A percentile compares a stretch with the other conserved stretches of the same genome.
These are phyloP conservation scores for Apophysomyces sp. DNA, from an alignment of 371 early-diverging fungal species.

Conservation along the genomic window DNA sequence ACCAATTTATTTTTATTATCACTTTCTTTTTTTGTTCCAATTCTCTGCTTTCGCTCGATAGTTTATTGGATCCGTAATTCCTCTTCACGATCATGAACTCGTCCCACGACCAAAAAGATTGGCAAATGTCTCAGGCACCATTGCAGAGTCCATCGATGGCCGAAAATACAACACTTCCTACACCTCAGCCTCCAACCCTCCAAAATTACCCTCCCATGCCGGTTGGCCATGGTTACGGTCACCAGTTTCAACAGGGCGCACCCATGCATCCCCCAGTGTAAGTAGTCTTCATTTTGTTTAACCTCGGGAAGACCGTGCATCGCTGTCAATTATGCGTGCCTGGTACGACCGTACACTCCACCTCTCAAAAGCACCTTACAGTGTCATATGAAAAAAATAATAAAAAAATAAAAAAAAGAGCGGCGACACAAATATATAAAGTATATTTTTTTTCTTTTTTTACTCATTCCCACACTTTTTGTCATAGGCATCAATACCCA, in stretches of 20 bases:
- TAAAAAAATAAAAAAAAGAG: neutral
- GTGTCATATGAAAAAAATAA: slow-evolving; percentile 10
- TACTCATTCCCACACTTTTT: neutral
- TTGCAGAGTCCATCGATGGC: slow-evolving; percentile 24
- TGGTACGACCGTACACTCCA: slow-evolving; percentile 3
- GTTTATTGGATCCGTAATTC: slow-evolving; percentile 11
- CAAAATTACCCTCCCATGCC: slow-evolving; percentile 15
- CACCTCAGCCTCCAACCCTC: slow-evolving; percentile 14
- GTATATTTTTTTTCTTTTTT: neutral
- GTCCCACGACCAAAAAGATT: slow-evolving; percentile 37
- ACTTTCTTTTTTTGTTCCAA: neutral
- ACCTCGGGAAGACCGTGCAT: neutral
- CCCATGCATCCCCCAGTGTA: slow-evolving; percentile 37
- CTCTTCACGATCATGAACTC: slow-evolving; percentile 29
- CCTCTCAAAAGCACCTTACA: slow-evolving; percentile 1
- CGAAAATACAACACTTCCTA: slow-evolving; percentile 23
- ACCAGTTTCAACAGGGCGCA: slow-evolving; percentile 25
- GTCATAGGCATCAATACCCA: slow-evolving; percentile 26
- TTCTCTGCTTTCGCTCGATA: slow-evolving; percentile 7
- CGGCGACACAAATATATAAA: neutral
- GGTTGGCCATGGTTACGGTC: slow-evolving; percentile 29
- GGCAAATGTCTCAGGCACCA: slow-evolving; percentile 33
- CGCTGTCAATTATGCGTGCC: slow-evolving; percentile 29
- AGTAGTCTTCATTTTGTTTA: slow-evolving; percentile 13
- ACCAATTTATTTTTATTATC: slow-evolving; percentile 2